Conservation (phyloP, 306 rosid genomes). For the Amphicarpaea edgeworthii region DNA sequence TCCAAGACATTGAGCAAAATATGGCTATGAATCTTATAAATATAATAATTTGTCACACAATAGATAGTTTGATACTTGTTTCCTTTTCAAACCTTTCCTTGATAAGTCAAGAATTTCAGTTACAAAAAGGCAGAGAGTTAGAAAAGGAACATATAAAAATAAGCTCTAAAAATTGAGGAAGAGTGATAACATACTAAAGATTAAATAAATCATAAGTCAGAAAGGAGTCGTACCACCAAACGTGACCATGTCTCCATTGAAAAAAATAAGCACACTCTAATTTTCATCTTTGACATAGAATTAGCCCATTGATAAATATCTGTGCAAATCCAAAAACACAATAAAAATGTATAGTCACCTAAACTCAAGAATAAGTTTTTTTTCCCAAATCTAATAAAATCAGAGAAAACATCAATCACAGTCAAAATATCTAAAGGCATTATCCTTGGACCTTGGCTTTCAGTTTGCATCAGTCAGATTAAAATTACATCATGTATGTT, state of each 20-base stretch:
- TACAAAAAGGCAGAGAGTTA: conserved; percentile 6
- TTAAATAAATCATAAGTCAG: conserved; percentile 23
- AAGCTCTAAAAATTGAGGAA: conserved; percentile 5
- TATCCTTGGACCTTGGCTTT: conserved; percentile 7
- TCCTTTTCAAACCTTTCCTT: neutral
- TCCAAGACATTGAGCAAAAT: neutral
- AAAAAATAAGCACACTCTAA: conserved; percentile 86
- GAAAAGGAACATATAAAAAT: neutral
- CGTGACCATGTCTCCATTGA: conserved; percentile 81
- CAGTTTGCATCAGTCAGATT: neutral
- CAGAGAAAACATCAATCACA: conserved; percentile 16
- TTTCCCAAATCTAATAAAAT: conserved; percentile 27
- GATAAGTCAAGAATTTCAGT: neutral
- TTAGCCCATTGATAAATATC: conserved; percentile 93
- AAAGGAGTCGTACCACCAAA: conserved; percentile 61
- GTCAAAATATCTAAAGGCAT: neutral
- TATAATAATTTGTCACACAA: neutral
- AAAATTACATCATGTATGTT: conserved; percentile 13
- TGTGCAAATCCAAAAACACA: conserved; percentile 49
- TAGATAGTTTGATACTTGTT: neutral
- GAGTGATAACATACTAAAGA: neutral
- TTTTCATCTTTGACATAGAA: conserved; percentile 76
- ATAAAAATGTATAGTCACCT: conserved; percentile 20
- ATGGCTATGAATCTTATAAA: conserved; percentile 17
- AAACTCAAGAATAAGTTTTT: conserved; percentile 17